Base-by-base conservation (phyloP, 1,139 yeast genomes). In the Debaryomyces singareniensis region DNA sequence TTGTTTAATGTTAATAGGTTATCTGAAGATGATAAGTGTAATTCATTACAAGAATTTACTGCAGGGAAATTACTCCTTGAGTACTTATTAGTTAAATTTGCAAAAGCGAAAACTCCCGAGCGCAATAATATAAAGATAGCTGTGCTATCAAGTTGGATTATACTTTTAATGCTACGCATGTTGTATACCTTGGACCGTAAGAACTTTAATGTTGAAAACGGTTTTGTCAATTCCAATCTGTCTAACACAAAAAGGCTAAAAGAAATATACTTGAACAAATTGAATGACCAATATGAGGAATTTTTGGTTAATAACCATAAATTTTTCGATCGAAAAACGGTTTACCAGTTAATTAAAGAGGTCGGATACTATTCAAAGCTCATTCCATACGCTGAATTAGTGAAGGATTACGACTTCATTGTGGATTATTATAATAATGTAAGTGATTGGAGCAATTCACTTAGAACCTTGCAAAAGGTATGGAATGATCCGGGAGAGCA, bases 61-160 rank as follows among this genome's bases (percentile, higher is more conserved):
- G 49, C 63, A 6, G 58, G 57, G 27, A 46, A 43, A 22, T 40
- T 66, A 13, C 52, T 89, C 25, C 58, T 77, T 28, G 69, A 64
- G 29, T 85, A 82, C 43, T 59, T 89, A 14, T 42, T 58, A 3
- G 58, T 68, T 1, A 81, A 84, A 42, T 64, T 83, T 29, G 52
- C 26, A 31, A 41, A 40, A 36, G 71, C 41, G 44, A 64, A 36
- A 51, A 61, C 35, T 28, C 45, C 34, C 38, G 68, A 55, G 23
- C 55, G 50, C 12, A 60, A 58, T 34, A 55, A 59, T 26, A 71
- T 83, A 47, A 82, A 81, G 44, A 56, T 71, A 22, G 61, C 71
- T 0, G 67, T 86, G 34, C 52, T 89, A n/a, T 75, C 89, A 0
- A 74, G 82, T 35, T 89, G 96, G 96, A 74, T 89, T 24, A 69